Percentiles rank a stretch among this genome's conserved stretches.
Evolutionary conservation across 148 eudicot genomes (phyloP).

Genomic region (Diospyros lotus): DNA sequence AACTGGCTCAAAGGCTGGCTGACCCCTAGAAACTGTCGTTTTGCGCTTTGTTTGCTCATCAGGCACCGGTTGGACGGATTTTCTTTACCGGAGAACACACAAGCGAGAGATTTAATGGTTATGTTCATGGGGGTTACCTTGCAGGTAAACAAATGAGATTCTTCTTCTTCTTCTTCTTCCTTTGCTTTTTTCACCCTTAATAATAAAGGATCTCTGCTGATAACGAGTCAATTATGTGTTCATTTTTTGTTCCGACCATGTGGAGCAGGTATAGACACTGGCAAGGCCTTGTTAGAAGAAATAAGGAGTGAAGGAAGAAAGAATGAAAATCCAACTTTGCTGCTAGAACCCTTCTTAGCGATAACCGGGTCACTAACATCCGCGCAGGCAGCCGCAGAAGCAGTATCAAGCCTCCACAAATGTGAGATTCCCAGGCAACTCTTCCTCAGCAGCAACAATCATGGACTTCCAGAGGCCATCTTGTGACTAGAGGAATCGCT

Average conservation of each 20-base stretch:
- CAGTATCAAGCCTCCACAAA: conserved; percentile 45
- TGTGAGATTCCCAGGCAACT: conserved; percentile 57
- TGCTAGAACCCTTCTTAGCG: conserved; percentile 55
- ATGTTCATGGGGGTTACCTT: conserved; percentile 89
- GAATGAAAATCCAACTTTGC: conserved; percentile 22
- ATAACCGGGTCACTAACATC: conserved; percentile 39
- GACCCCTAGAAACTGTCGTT: background rate
- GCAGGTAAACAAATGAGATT: conserved; percentile 44
- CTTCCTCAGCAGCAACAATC: conserved; percentile 51
- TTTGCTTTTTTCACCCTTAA: background rate
- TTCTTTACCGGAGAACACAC: conserved; percentile 93
- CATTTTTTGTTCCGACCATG: background rate
- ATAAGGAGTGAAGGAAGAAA: conserved; percentile 39
- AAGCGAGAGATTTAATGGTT: conserved; percentile 80
- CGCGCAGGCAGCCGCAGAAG: conserved; percentile 30
- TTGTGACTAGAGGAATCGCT: conserved; percentile 54
- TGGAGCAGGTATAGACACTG: conserved; percentile 65
- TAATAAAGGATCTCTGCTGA: conserved; percentile 2
- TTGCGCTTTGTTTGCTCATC: conserved; percentile 5
- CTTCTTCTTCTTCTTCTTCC: background rate
- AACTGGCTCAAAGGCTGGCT: too few relatives aligned
- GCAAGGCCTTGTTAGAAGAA: conserved; percentile 57
- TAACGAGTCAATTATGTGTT: too few relatives aligned
- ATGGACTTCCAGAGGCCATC: conserved; percentile 60
- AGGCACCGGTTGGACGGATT: conserved; percentile 77